Conservation (phyloP, 495 filamentous ascomycete genomes). For the Lasiosphaeria hispida region DNA sequence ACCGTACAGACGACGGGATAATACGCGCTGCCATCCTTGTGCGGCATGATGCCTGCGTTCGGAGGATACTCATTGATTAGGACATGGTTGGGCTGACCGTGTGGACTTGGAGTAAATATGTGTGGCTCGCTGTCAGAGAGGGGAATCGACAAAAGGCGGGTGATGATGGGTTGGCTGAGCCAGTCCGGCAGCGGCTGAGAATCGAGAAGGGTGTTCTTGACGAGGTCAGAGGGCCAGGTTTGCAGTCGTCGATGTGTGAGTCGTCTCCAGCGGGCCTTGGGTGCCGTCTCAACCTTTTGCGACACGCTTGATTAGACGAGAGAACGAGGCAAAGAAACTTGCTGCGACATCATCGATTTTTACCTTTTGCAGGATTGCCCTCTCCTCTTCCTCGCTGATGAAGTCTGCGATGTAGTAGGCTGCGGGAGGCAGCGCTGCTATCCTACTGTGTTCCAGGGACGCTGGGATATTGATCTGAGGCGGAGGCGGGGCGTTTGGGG, state of each 20-base stretch:
- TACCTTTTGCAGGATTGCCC: slow-evolving; percentile 66
- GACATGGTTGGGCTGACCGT: slow-evolving; percentile 80
- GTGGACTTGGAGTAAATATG: slow-evolving; percentile 71
- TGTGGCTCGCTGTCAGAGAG: slow-evolving; percentile 32
- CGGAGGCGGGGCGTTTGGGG: background rate
- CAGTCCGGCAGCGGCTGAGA: slow-evolving; percentile 69
- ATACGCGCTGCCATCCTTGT: slow-evolving; percentile 91
- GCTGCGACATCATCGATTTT: slow-evolving; percentile 3
- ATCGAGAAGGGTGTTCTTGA: slow-evolving; percentile 70
- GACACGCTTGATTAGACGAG: slow-evolving; percentile 18
- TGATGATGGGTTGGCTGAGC: slow-evolving; percentile 68
- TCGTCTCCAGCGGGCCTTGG: slow-evolving; percentile 78
- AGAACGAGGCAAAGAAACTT: background rate
- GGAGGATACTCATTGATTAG: slow-evolving; percentile 89
- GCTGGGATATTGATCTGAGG: slow-evolving; percentile 30
- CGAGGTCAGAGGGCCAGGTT: slow-evolving; percentile 79
- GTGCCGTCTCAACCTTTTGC: slow-evolving; percentile 53
- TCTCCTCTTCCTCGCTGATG: slow-evolving; percentile 74
- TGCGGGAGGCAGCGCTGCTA: slow-evolving; percentile 58
- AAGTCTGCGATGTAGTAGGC: slow-evolving; percentile 90
- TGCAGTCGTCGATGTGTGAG: slow-evolving; percentile 86
- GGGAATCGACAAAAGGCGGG: slow-evolving; percentile 59
- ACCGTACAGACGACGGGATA: slow-evolving; percentile 86
- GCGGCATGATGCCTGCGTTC: slow-evolving; percentile 91
- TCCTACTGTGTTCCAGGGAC: slow-evolving; percentile 51